Evolutionary conservation across 2,329 filamentous ascomycete genomes (phyloP).

Genomic region (Hypoxylon sp.): DNA sequence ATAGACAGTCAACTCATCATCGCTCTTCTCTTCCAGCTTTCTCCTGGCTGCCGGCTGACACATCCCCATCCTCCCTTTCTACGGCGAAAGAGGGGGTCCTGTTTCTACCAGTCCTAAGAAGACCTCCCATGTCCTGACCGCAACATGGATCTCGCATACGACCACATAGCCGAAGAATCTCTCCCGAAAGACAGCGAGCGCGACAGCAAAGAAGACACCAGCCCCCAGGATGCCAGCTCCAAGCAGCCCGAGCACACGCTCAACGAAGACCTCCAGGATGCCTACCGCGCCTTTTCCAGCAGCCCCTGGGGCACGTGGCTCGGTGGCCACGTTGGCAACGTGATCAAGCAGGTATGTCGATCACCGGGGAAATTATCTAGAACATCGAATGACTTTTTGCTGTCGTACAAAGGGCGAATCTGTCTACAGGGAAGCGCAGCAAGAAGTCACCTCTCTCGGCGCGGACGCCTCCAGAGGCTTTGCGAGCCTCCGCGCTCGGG

Average conservation of each 20-base stretch:
- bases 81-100: constrained; percentile 18
- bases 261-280: constrained; percentile 90
- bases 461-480: constrained; percentile 85
- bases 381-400: constrained; percentile 15
- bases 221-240: constrained; percentile 51
- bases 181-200: constrained; percentile 62
- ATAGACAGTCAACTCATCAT: neutral
- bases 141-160: constrained; percentile 94
- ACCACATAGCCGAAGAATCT: constrained; percentile 89
- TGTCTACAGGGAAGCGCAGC: constrained; percentile 84
- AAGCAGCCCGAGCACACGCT: constrained; percentile 63
- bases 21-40: neutral
- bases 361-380: neutral
- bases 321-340: constrained; percentile 86
- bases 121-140: constrained; percentile 30
- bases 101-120: constrained; percentile 6
- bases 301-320: constrained; percentile 91
- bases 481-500: constrained; percentile 76
- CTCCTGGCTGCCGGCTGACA: constrained; percentile 19
- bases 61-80: constrained; percentile 21
- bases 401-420: constrained; percentile 70
- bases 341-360: constrained; percentile 83
- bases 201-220: constrained; percentile 8
- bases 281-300: constrained; percentile 89
- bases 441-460: constrained; percentile 81